These are phyloP conservation scores for Theileria orientalis DNA, from an alignment of 169 alveolate species.

Conservation along the genomic window DNA sequence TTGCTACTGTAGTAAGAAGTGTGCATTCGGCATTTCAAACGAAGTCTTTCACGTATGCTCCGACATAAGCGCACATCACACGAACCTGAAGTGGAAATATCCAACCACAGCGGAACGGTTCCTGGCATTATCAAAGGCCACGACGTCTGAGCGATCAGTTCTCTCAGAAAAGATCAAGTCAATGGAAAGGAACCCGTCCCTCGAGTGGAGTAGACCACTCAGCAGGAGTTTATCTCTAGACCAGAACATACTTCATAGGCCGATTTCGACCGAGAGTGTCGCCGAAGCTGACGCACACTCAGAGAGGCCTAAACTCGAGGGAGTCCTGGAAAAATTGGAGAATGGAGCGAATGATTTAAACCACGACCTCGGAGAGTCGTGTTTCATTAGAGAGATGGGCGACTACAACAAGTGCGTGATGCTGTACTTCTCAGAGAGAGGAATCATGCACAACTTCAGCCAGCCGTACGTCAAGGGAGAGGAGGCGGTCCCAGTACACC, in stretches of 20 bases:
- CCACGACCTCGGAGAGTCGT: background rate
- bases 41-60: conserved; percentile 14
- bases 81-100: conserved; percentile 1
- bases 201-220: conserved; percentile 9
- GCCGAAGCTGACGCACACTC: background rate
- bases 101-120: background rate
- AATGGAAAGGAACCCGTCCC: background rate
- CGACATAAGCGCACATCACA: background rate
- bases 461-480: conserved; percentile 44
- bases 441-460: conserved; percentile 55
- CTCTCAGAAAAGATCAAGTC: background rate
- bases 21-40: conserved; percentile 36
- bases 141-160: background rate
- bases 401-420: conserved; percentile 8
- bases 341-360: background rate
- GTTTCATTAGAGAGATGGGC: conserved; percentile 14
- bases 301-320: background rate
- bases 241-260: conserved; percentile 1
- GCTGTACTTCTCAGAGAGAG: conserved; percentile 54
- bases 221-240: background rate
- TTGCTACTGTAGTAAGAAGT: conserved; percentile 57
- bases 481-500: conserved; percentile 12
- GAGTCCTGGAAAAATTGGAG: background rate
- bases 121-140: background rate
- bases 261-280: conserved; percentile 10